Conservation (phyloP, 2,329 filamentous ascomycete species). For the Cercospora nicotianae region DNA sequence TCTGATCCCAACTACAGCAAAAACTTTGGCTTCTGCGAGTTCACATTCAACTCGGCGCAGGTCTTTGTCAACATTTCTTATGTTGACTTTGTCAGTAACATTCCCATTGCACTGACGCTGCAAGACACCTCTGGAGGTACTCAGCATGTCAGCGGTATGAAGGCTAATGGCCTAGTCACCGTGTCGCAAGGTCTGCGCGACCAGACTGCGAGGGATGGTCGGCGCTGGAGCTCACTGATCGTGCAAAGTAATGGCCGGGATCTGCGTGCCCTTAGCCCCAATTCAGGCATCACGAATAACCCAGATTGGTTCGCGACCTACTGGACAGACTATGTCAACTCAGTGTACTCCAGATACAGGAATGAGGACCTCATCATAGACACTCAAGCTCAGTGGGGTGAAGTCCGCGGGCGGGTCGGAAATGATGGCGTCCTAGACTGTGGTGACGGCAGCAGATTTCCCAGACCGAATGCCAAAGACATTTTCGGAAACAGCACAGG, state of each 20-base stretch:
- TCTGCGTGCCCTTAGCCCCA: slow-evolving; percentile 47
- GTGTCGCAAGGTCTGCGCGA: slow-evolving; percentile 56
- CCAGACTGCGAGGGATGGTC: slow-evolving; percentile 58
- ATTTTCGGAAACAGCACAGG: slow-evolving; percentile 68
- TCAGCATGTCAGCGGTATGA: slow-evolving; percentile 60
- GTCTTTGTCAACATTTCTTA: slow-evolving; percentile 50
- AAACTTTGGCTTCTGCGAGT: slow-evolving; percentile 50
- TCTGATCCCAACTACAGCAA: slow-evolving; percentile 49
- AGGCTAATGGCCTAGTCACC: slow-evolving; percentile 55
- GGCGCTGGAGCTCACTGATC: slow-evolving; percentile 63
- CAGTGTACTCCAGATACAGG: slow-evolving; percentile 53
- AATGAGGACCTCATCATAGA: slow-evolving; percentile 56
- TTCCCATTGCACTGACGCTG: slow-evolving; percentile 45
- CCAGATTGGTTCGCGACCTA: slow-evolving; percentile 52
- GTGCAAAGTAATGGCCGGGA: slow-evolving; percentile 42
- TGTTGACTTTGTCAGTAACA: slow-evolving; percentile 43
- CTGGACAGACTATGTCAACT: slow-evolving; percentile 54
- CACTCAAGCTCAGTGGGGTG: slow-evolving; percentile 62
- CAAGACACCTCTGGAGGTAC: slow-evolving; percentile 41
- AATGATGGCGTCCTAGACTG: slow-evolving; percentile 46
- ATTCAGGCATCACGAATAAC: slow-evolving; percentile 49
- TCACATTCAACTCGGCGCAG: slow-evolving; percentile 50
- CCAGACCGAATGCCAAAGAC: slow-evolving; percentile 59
- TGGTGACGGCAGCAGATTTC: slow-evolving; percentile 53
- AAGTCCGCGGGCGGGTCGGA: slow-evolving; percentile 42